These are phyloP conservation scores for Candida sp. DNA, from an alignment of 1,139 yeast species.

Conservation along the genomic window DNA sequence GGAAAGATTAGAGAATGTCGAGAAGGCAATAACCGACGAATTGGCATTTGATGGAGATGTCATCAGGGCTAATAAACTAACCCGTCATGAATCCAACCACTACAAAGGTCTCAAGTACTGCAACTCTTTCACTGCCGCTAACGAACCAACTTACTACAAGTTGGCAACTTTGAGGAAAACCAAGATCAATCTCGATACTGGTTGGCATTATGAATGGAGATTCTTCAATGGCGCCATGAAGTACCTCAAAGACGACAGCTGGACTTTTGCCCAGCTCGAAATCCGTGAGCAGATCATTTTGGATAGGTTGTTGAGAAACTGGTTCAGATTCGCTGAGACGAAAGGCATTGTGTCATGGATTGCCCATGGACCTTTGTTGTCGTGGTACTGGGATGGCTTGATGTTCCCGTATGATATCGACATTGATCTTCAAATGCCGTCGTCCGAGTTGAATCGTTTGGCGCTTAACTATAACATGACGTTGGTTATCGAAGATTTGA, in stretches of 20 bases:
- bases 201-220: conserved; percentile 48
- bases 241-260: conserved; percentile 22
- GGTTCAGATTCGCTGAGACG: conserved; percentile 39
- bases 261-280: conserved; percentile 28
- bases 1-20: conserved; percentile 21
- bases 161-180: conserved; percentile 33
- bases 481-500: conserved; percentile 33
- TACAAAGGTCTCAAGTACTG: conserved; percentile 28
- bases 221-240: conserved; percentile 37
- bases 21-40: conserved; percentile 29
- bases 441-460: conserved; percentile 32
- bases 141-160: conserved; percentile 37
- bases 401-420: conserved; percentile 42
- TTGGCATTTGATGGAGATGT: conserved; percentile 21
- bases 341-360: conserved; percentile 48
- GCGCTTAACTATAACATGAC: conserved; percentile 41
- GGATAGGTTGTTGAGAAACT: conserved; percentile 34
- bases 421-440: conserved; percentile 42
- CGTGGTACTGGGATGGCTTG: conserved; percentile 45
- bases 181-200: conserved; percentile 32
- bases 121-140: conserved; percentile 14
- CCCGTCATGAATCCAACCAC: conserved; percentile 27
- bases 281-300: conserved; percentile 33
- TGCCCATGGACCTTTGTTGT: conserved; percentile 55
- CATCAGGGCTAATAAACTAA: conserved; percentile 16